A percentile compares a stretch with the other conserved stretches of the same genome.
phyloP scores from a whole-genome alignment of 371 early-diverging fungal species.

The Mortierella sp. region DNA sequence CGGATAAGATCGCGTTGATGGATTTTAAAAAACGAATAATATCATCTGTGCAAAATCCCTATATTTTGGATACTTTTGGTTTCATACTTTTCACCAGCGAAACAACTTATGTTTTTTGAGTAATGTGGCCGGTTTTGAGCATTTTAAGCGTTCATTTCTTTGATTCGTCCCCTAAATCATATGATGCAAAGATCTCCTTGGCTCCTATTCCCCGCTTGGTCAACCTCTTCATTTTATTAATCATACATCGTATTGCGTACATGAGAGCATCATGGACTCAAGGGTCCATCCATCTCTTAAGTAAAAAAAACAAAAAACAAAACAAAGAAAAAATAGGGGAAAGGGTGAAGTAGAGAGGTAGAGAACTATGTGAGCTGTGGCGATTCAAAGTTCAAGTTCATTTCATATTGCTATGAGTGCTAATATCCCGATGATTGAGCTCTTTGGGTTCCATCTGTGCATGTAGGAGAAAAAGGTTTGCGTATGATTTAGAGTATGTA shows the following conservation, averaged over 20 bases:
- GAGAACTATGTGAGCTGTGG: background rate
- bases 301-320: no score
- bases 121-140: no score
- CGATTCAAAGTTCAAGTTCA: background rate
- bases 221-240: background rate
- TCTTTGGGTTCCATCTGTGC: background rate
- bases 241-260: background rate
- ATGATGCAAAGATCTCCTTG: no score
- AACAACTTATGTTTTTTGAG: background rate
- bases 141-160: no score
- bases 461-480: no score
- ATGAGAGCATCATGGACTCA: background rate
- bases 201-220: no score
- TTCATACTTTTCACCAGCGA: conserved; percentile 3
- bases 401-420: background rate
- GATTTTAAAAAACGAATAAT: no score
- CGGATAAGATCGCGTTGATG: background rate
- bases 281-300: background rate
- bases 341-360: background rate
- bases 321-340: background rate
- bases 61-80: background rate
- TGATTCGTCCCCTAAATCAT: no score
- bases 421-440: background rate
- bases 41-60: no score
- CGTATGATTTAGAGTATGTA: background rate